These are phyloP conservation scores for Pichia pseudocactophila DNA, from an alignment of 805 yeast genomes.

Conservation along the genomic window DNA sequence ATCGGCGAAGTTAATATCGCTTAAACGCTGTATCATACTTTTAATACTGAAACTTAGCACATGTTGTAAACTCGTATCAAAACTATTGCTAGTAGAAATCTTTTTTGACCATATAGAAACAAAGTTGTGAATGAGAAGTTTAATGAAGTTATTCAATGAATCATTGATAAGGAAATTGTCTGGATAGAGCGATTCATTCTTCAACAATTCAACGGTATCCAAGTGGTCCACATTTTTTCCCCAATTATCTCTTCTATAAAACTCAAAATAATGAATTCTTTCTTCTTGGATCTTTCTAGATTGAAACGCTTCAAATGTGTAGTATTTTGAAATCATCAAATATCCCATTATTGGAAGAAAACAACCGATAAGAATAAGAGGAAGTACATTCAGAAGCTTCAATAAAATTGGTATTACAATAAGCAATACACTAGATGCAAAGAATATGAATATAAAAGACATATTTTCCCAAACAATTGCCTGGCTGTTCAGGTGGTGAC, in stretches of 20 bases:
- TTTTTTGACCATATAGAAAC: conserved; percentile 46
- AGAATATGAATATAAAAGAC: too few relatives aligned
- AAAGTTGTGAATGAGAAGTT: conserved; percentile 42
- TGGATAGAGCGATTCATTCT: conserved; percentile 27
- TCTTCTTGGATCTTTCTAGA: background rate
- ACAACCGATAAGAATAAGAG: conserved; percentile 12
- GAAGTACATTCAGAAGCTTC: conserved; percentile 5
- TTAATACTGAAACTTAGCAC: conserved; percentile 36
- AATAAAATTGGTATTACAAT: conserved; percentile 7
- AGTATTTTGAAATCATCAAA: background rate
- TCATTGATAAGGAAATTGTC: conserved; percentile 47
- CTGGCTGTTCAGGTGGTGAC: too few relatives aligned
- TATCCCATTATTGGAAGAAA: conserved; percentile 11
- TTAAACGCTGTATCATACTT: conserved; percentile 35
- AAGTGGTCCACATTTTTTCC: conserved; percentile 14
- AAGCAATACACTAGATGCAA: background rate
- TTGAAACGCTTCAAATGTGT: background rate
- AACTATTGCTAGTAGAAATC: conserved; percentile 33
- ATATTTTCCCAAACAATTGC: too few relatives aligned
- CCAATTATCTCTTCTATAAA: conserved; percentile 26
- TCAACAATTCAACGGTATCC: conserved; percentile 8
- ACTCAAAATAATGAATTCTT: conserved; percentile 10
- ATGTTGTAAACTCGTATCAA: conserved; percentile 34
- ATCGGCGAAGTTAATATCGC: conserved; percentile 42
- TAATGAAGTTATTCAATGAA: conserved; percentile 41